Evolutionary conservation across 352 stramenopile genomes (phyloP).

Genomic region (Pythium phragmitis): DNA sequence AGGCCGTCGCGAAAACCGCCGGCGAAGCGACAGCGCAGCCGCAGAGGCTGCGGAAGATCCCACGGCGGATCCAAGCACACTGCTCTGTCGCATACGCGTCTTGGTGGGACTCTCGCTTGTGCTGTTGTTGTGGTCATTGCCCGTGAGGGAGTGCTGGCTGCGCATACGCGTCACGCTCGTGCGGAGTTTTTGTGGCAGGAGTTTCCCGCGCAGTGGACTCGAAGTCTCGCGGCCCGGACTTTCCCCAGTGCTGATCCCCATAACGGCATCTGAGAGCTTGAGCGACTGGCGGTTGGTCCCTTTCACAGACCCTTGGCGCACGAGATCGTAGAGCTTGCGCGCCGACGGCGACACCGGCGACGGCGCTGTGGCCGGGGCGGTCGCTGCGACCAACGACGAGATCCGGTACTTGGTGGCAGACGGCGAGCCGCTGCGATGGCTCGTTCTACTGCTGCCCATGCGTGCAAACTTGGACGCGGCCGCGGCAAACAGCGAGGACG

Average conservation of each 20-base stretch:
- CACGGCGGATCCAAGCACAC: not conserved
- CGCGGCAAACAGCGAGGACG: constrained; percentile 13
- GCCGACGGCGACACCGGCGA: not conserved
- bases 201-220: constrained; percentile 26
- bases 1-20: not conserved
- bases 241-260: not conserved
- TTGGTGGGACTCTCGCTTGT: not conserved
- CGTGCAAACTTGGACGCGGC: constrained; percentile 14
- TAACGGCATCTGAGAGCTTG: constrained; percentile 15
- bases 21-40: not conserved
- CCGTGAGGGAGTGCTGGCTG: constrained; percentile 36
- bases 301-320: constrained; percentile 14
- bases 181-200: constrained; percentile 55
- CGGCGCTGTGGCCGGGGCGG: not conserved
- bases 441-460: constrained; percentile 2
- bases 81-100: constrained; percentile 6
- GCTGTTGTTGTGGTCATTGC: constrained; percentile 21
- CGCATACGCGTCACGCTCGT: constrained; percentile 49
- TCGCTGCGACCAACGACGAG: constrained; percentile 1
- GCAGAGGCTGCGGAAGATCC: not conserved
- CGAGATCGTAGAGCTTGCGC: constrained; percentile 14
- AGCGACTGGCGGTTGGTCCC: not conserved
- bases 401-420: constrained; percentile 13
- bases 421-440: constrained; percentile 7
- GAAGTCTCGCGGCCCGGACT: not conserved